phyloP scores from a whole-genome alignment of 495 filamentous ascomycete genomes.

The Neurospora sp. region DNA sequence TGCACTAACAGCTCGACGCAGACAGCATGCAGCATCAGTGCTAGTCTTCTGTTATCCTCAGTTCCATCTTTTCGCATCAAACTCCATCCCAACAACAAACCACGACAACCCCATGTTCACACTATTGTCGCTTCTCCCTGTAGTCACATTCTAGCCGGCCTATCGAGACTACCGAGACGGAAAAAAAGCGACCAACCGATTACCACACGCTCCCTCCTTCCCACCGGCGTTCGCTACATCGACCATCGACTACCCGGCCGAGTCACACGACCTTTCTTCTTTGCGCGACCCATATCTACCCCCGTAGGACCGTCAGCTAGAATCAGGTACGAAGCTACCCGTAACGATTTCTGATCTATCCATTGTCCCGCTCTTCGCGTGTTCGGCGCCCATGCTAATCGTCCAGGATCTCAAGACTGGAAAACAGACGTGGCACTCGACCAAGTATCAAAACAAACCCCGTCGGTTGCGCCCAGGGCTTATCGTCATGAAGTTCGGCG shows the following conservation, averaged over 20 bases:
- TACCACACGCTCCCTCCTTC: neutral
- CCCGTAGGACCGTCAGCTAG: neutral
- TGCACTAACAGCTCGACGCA: neutral
- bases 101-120: neutral
- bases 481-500: slow-evolving; percentile 75
- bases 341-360: neutral
- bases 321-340: neutral
- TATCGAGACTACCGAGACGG: neutral
- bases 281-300: neutral
- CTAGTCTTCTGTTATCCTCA: neutral
- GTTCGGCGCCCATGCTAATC: slow-evolving; percentile 32
- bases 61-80: neutral
- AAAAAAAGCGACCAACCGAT: neutral
- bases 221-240: neutral
- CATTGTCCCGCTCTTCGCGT: neutral
- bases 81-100: neutral
- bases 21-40: neutral
- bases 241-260: neutral
- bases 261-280: neutral
- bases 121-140: neutral
- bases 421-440: slow-evolving; percentile 20
- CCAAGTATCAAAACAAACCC: slow-evolving; percentile 15
- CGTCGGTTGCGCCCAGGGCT: slow-evolving; percentile 24
- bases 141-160: neutral
- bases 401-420: slow-evolving; percentile 37